Percentiles rank a stretch among this genome's conserved stretches.
Evolutionary conservation across 306 rosid species (phyloP).

Genomic region (Ormosia emarginata): DNA sequence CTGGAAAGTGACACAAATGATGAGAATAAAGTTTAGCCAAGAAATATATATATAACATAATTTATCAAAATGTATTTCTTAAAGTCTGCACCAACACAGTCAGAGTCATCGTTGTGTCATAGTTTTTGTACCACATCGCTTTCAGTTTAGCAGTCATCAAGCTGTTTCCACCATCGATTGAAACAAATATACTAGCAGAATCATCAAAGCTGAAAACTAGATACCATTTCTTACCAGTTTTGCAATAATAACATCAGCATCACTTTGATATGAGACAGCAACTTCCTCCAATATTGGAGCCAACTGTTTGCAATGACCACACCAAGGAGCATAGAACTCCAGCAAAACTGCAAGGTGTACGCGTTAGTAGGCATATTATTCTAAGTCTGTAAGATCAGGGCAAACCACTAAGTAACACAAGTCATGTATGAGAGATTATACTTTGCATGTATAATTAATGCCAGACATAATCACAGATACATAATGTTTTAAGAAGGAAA

Average conservation of each 20-base stretch:
- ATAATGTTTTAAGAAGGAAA: background rate
- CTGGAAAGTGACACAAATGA: slow-evolving; percentile 34
- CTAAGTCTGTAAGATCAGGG: background rate
- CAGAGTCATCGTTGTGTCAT: background rate
- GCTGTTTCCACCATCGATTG: background rate
- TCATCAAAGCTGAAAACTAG: background rate
- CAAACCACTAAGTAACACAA: background rate
- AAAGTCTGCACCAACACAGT: background rate
- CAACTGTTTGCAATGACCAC: slow-evolving; percentile 88
- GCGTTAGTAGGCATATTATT: background rate
- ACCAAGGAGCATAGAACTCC: slow-evolving; percentile 97
- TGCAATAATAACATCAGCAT: slow-evolving; percentile 67
- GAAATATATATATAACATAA: background rate
- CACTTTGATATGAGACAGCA: slow-evolving; percentile 65
- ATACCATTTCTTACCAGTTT: slow-evolving; percentile 59
- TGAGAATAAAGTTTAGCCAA: background rate
- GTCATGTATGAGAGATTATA: background rate
- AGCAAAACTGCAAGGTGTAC: slow-evolving; percentile 61
- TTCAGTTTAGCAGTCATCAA: background rate
- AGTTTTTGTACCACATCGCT: background rate
- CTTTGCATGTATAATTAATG: background rate
- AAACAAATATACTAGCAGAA: background rate
- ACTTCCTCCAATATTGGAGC: slow-evolving; percentile 95
- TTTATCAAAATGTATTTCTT: background rate
- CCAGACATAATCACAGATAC: background rate